Evolutionary conservation across 768 basidiomycete genomes (phyloP).

Genomic region (Nidularia sp.): DNA sequence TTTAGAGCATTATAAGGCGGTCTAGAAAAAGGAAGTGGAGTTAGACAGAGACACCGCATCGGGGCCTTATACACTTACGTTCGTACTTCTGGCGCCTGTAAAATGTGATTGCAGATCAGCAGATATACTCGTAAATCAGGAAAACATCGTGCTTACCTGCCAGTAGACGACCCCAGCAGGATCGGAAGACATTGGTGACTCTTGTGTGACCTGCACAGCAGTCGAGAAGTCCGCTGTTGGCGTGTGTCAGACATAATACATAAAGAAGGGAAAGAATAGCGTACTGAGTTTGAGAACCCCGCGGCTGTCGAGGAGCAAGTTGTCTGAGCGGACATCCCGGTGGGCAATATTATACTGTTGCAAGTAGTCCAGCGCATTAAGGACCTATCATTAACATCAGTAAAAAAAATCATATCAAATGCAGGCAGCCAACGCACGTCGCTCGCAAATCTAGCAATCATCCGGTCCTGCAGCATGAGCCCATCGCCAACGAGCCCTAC

Average conservation of each 20-base stretch:
- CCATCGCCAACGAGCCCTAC: conserved; percentile 61
- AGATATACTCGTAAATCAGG: no score
- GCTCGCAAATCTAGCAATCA: conserved; percentile 68
- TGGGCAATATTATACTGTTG: conserved; percentile 68
- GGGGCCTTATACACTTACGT: conserved; percentile 36
- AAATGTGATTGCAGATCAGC: not conserved
- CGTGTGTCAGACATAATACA: not conserved
- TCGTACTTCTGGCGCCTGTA: conserved; percentile 70
- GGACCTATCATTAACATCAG: conserved; percentile 35
- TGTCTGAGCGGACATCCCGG: conserved; percentile 82
- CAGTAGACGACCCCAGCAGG: conserved; percentile 73
- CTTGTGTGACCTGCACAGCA: conserved; percentile 56
- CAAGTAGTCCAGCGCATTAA: conserved; percentile 64
- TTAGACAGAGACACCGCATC: not conserved
- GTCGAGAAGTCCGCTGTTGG: conserved; percentile 77
- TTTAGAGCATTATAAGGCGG: conserved; percentile 71
- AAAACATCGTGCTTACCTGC: conserved; percentile 45
- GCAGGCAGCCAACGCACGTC: conserved; percentile 53
- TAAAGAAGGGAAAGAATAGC: conserved; percentile 16
- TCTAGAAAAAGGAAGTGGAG: conserved; percentile 20
- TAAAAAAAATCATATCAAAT: conserved; percentile 4
- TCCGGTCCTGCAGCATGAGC: conserved; percentile 60
- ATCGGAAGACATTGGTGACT: conserved; percentile 49
- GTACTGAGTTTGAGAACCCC: conserved; percentile 75
- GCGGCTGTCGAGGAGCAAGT: conserved; percentile 63